Conservation (phyloP, 2,329 filamentous ascomycete species). For the Penicillium thymicola region DNA sequence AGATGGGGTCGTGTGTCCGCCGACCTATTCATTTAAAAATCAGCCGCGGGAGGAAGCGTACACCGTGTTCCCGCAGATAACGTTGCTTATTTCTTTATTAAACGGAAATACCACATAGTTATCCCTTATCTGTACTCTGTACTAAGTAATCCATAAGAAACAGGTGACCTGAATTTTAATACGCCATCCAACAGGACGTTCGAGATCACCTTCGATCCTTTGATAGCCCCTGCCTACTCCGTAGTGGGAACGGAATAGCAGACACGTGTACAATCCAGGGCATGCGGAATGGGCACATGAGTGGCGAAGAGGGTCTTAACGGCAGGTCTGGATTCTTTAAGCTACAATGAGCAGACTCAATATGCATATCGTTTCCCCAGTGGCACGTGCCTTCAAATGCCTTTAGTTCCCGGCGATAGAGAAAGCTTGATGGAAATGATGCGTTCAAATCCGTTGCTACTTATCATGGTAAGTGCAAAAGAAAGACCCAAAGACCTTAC, state of each 20-base stretch:
- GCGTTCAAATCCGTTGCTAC: background rate
- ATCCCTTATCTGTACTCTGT: constrained; percentile 2
- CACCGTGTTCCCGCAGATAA: background rate
- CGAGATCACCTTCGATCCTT: constrained; percentile 8
- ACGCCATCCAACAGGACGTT: constrained; percentile 8
- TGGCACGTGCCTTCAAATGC: background rate
- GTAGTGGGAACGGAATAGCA: background rate
- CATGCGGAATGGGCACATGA: background rate
- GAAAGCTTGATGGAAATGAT: constrained; percentile 6
- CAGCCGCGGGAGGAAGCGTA: background rate
- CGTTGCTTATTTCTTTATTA: background rate
- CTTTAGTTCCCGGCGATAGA: constrained; percentile 1
- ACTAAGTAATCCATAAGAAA: background rate
- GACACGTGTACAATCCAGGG: background rate
- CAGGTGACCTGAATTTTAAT: constrained; percentile 7
- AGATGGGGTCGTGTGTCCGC: constrained; percentile 4
- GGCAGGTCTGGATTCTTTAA: background rate
- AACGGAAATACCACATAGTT: background rate
- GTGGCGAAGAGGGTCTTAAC: background rate
- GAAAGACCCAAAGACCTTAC: background rate
- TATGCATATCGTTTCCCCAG: background rate
- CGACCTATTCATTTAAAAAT: background rate
- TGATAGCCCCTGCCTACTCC: constrained; percentile 1
- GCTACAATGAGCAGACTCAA: background rate
- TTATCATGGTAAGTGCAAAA: background rate